These are phyloP conservation scores for Fusarium duplospermum DNA, from an alignment of 2,329 filamentous ascomycete species.

Conservation along the genomic window DNA sequence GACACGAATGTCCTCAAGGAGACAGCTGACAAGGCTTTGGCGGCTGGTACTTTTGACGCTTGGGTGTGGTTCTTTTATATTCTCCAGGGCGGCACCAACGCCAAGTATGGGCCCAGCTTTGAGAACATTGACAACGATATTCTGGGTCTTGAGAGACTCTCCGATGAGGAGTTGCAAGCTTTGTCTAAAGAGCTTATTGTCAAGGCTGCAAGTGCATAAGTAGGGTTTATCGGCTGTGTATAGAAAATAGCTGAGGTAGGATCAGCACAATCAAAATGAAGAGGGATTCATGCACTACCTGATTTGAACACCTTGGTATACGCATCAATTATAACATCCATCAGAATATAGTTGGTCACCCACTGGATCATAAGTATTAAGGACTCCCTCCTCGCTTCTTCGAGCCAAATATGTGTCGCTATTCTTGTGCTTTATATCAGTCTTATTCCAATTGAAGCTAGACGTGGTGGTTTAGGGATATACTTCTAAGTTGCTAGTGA, in stretches of 20 bases:
- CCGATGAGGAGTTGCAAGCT: background rate
- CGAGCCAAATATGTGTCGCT: too few species aligned
- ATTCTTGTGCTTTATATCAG: too few species aligned
- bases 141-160: constrained; percentile 1
- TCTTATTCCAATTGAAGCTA: too few species aligned
- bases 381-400: too few species aligned
- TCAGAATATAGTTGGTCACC: background rate
- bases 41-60: background rate
- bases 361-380: too few species aligned
- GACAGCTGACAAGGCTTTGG: background rate
- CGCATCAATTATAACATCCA: background rate
- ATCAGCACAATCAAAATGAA: background rate
- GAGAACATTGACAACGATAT: constrained; percentile 5
- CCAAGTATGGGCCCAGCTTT: constrained; percentile 4
- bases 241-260: background rate
- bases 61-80: constrained; percentile 14
- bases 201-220: background rate
- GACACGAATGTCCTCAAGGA: background rate
- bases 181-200: background rate
- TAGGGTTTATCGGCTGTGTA: background rate
- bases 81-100: constrained; percentile 9
- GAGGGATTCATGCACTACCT: background rate
- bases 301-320: background rate
- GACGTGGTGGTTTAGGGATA: too few species aligned
- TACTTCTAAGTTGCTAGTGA: too few species aligned